Base-by-base conservation (phyloP, 768 basidiomycete genomes). In the Phlebiopsis gigantea region DNA sequence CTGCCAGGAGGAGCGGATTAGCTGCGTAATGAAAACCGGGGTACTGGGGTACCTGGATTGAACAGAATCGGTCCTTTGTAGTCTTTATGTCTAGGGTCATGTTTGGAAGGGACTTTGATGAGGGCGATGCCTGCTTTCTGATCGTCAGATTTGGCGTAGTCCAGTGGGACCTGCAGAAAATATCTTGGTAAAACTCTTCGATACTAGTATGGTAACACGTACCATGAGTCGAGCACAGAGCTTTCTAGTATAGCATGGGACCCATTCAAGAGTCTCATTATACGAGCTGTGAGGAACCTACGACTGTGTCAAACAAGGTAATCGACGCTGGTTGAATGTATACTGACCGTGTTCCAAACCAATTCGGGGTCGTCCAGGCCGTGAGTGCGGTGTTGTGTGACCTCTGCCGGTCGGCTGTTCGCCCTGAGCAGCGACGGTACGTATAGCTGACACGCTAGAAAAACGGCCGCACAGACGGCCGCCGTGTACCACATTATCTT, bases 31-130 rank as follows among this genome's bases (percentile, higher is more conserved):
- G n/a, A 34, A 46, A 4, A 29, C 39, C 24, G 39, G 15, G 24
- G 25, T n/a, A n/a, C n/a, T n/a, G n/a, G n/a, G n/a, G 8, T 17
- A 59, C 58, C 58, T n/a, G 58, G 71, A 56, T 71, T 72, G 62
- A 68, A 69, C 5, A 71, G 60, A n/a, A 72, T 63, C 0, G 71
- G 71, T 0, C 71, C 71, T 4, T 58, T 60, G 46, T 69, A 71
- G 19, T 59, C 49, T 5, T 59, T 53, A 34, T 59, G 25, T 2
- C 46, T 50, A 2, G 51, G 24, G 1, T 60, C 2, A 15, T 51
- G 43, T 9, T 51, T 61, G 1, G 71, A 54, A 2, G 66, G 64
- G 29, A 66, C 51, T 43, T 64, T 59, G 15, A 69, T 57, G 21
- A 71, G 14, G 0, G 71, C 69, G 21, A 72, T 59, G 10, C 61